These are phyloP conservation scores for Colletotrichum spaethianum DNA, from an alignment of 2,329 filamentous ascomycete species.

Conservation along the genomic window DNA sequence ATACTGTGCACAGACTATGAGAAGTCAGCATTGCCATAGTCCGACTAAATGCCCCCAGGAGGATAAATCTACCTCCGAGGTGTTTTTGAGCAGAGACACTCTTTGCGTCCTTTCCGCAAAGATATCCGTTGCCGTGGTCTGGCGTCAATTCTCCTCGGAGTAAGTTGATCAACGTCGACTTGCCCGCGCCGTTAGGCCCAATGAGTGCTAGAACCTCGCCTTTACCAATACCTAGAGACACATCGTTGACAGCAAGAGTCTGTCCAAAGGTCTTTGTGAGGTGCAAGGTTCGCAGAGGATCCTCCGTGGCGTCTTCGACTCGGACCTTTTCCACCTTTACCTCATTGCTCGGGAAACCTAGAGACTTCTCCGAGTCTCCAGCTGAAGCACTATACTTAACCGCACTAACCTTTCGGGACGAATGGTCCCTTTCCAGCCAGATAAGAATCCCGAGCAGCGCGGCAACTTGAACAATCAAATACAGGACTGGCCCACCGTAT, in stretches of 20 bases:
- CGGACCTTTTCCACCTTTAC: constrained; percentile 40
- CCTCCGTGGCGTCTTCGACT: constrained; percentile 46
- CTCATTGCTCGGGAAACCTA: not conserved
- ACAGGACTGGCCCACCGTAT: constrained; percentile 79
- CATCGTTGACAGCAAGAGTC: constrained; percentile 75
- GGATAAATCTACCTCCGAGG: constrained; percentile 66
- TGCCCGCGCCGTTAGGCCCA: constrained; percentile 84
- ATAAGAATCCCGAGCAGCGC: constrained; percentile 73
- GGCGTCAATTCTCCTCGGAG: constrained; percentile 82
- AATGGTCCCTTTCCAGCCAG: constrained; percentile 73
- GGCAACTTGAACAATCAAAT: constrained; percentile 74
- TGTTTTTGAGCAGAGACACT: constrained; percentile 74
- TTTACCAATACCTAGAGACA: constrained; percentile 77
- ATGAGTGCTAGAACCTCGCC: constrained; percentile 82
- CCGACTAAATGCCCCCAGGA: constrained; percentile 72
- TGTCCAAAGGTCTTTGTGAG: constrained; percentile 76
- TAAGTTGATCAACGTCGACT: constrained; percentile 79
- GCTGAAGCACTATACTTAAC: not conserved
- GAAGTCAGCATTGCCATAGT: no score
- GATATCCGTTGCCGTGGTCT: constrained; percentile 74
- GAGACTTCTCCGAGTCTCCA: not conserved
- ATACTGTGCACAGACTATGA: constrained; percentile 76
- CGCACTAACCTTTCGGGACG: not conserved
- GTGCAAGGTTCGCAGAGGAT: constrained; percentile 74
- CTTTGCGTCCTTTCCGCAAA: constrained; percentile 59